Evolutionary conservation across 345 rosid genomes (phyloP).

Genomic region (Crucihimalaya himalaica): DNA sequence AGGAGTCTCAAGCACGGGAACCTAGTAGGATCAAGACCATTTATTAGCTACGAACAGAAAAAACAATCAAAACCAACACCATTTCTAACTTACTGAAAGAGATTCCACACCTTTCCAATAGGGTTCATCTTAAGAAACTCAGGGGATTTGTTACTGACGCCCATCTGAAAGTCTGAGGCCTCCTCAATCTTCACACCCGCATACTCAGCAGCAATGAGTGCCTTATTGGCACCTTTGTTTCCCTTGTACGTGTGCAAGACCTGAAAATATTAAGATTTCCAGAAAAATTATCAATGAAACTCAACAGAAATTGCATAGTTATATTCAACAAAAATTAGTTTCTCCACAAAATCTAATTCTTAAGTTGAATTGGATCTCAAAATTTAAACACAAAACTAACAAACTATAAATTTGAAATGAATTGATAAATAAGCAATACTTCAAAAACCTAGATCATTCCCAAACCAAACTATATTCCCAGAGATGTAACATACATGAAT

Average conservation of each 20-base stretch:
- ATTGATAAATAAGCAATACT: background rate
- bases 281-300: background rate
- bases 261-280: slow-evolving; percentile 38
- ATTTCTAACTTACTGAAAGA: background rate
- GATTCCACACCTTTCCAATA: slow-evolving; percentile 71
- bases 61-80: background rate
- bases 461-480: background rate
- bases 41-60: background rate
- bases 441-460: background rate
- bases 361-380: background rate
- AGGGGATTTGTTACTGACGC: slow-evolving; percentile 80
- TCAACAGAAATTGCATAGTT: background rate
- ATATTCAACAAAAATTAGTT: background rate
- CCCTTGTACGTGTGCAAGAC: slow-evolving; percentile 58
- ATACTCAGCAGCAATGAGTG: slow-evolving; percentile 90
- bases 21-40: slow-evolving; percentile 41
- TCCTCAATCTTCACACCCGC: slow-evolving; percentile 65
- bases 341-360: background rate
- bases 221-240: slow-evolving; percentile 73
- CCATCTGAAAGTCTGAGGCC: slow-evolving; percentile 71
- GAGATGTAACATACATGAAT: background rate
- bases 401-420: background rate
- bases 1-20: slow-evolving; percentile 95
- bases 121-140: slow-evolving; percentile 95
- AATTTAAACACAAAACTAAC: background rate